These are phyloP conservation scores for Stemphylium beticola DNA, from an alignment of 2,329 filamentous ascomycete genomes.

Conservation along the genomic window DNA sequence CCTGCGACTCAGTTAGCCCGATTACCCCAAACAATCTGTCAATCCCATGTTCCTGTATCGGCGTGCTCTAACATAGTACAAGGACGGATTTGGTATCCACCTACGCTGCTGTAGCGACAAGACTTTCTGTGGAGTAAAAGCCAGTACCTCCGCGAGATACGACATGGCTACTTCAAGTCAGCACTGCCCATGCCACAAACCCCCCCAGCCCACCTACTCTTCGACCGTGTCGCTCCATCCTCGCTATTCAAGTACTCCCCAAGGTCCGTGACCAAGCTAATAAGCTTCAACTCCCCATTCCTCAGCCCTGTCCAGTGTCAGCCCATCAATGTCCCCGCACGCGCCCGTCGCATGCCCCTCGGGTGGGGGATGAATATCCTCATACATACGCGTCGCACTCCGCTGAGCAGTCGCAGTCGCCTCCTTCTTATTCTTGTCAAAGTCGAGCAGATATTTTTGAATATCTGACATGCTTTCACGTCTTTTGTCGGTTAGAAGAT, in stretches of 20 bases:
- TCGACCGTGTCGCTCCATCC: conserved; percentile 64
- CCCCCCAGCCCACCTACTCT: conserved; percentile 50
- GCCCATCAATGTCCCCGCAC: conserved; percentile 18
- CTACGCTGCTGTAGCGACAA: conserved; percentile 65
- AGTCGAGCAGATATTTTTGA: conserved; percentile 59
- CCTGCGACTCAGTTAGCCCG: conserved; percentile 46
- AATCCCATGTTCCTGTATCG: not conserved
- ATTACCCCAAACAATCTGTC: not conserved
- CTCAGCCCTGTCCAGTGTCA: conserved; percentile 59
- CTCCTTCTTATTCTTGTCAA: conserved; percentile 56
- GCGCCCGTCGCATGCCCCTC: not conserved
- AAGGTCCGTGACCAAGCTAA: conserved; percentile 67
- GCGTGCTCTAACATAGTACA: not conserved
- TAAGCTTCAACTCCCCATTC: conserved; percentile 64
- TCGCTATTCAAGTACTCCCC: conserved; percentile 72
- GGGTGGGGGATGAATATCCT: not conserved
- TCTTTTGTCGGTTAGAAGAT: conserved; percentile 3
- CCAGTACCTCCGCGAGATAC: conserved; percentile 59
- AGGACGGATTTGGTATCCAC: conserved; percentile 13
- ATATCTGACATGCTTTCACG: conserved; percentile 58
- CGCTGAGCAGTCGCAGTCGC: conserved; percentile 52
- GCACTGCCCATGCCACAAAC: conserved; percentile 1
- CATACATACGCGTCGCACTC: conserved; percentile 50
- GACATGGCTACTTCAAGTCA: conserved; percentile 49
- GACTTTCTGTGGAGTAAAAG: conserved; percentile 59